Evolutionary conservation across 2,329 filamentous ascomycete genomes (phyloP), one percentile per base, ranked within the genome.

Genomic region (Fusarium sp.): DNA sequence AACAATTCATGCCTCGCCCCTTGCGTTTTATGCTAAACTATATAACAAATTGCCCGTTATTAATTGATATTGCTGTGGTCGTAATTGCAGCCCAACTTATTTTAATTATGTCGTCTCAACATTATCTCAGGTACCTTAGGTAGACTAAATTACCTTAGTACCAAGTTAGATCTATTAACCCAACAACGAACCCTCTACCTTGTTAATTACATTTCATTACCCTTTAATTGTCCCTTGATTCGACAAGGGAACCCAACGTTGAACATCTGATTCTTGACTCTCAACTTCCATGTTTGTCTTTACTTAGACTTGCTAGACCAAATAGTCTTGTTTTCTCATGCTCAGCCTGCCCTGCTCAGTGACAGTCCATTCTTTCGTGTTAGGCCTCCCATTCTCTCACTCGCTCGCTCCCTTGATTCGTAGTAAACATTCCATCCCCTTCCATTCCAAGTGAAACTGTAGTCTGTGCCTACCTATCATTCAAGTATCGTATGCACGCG

Each of bases 181-280:
- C 56, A 70, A 63, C 62, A 70, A 56, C 52, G 51, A 70, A 56
- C 52, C 51, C 30, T 53, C 44, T 55, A 51, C 63, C 52, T 65
- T 52, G 60, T 49, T 47, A 8, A 42, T 42, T 14, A 12, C 34
- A 52, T 42, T 58, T 50, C 14, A 57, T 50, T 58, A 51, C 32
- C 16, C 42, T 42, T 34, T 34, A 56, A 49, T 56, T 27, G 29
- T 25, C 53, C 24, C 22, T 38, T n/a, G 20, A 29, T 27, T 56
- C 16, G 42, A 49, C 43, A 38, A 49, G 53, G 42, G 27, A 56
- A 49, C 51, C 27, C 16, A 45, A 24, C 38, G 29, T 29, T 20
- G 14, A n/a, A 50, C 32, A 20, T 24, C 14, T n/a, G n/a, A 25
- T 25, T 22, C 27, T 55, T 55, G 27, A 12, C 24, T n/a, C n/a